A percentile compares a stretch with the other conserved stretches of the same genome.
Evolutionary conservation across 345 rosid species (phyloP).

Genomic region (Cochlearia excelsa): DNA sequence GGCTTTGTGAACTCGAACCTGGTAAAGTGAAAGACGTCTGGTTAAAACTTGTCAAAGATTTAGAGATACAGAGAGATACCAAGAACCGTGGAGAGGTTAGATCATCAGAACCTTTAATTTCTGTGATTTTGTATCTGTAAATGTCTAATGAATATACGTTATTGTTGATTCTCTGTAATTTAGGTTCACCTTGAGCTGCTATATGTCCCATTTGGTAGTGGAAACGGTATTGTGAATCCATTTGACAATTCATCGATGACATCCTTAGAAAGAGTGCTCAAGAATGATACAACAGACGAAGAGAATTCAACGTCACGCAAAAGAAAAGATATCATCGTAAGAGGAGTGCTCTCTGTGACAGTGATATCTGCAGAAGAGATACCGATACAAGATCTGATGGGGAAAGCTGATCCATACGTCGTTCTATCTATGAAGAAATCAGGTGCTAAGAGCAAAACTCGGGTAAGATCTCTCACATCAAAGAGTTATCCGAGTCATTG

Average conservation of each 20-base stretch:
- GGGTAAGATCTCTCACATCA: slow-evolving; percentile 45
- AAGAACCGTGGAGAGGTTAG: slow-evolving; percentile 89
- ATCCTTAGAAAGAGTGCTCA: slow-evolving; percentile 81
- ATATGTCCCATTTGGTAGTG: slow-evolving; percentile 75
- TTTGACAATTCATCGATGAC: slow-evolving; percentile 63
- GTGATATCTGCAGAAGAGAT: slow-evolving; percentile 94
- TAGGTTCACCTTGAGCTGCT: slow-evolving; percentile 97
- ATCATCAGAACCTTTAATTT: not conserved
- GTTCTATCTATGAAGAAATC: slow-evolving; percentile 88
- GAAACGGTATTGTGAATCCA: slow-evolving; percentile 58
- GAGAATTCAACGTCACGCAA: slow-evolving; percentile 47
- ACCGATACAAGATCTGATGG: slow-evolving; percentile 78
- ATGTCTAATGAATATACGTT: slow-evolving; percentile 11
- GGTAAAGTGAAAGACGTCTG: slow-evolving; percentile 99
- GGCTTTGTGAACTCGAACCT: slow-evolving; percentile 76
- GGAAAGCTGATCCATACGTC: slow-evolving; percentile 93
- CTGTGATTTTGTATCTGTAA: slow-evolving; percentile 5
- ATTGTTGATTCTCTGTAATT: slow-evolving; percentile 20
- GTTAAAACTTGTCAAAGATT: slow-evolving; percentile 95
- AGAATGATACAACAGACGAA: slow-evolving; percentile 51
- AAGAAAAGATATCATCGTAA: slow-evolving; percentile 76
- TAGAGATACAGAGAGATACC: slow-evolving; percentile 91
- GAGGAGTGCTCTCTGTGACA: slow-evolving; percentile 90
- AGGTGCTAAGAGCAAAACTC: slow-evolving; percentile 66
- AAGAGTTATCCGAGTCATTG: not conserved